phyloP scores from a whole-genome alignment of 1,139 yeast species.

The Chernovozyma aurita region DNA sequence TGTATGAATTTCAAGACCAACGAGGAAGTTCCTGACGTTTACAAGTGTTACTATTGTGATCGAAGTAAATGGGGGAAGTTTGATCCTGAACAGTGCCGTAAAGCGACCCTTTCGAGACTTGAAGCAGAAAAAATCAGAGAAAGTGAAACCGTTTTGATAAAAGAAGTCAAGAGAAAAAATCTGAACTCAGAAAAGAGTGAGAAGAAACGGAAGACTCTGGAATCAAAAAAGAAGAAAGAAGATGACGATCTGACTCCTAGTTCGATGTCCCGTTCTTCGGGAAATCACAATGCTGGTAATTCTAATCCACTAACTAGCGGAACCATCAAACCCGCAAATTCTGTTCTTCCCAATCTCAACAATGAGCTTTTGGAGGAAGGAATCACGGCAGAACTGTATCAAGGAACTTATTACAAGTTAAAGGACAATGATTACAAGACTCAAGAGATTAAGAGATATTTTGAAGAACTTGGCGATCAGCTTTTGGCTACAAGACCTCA shows the following conservation, averaged over 20 bases:
- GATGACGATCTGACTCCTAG: background rate
- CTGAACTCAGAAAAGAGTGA: slow-evolving; percentile 25
- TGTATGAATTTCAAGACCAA: slow-evolving; percentile 77
- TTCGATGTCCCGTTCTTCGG: background rate
- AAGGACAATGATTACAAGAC: slow-evolving; percentile 47
- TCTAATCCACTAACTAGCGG: background rate
- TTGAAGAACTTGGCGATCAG: slow-evolving; percentile 19
- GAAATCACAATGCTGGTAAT: background rate
- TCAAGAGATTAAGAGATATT: slow-evolving; percentile 23
- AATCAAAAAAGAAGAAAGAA: slow-evolving; percentile 11
- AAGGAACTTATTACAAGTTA: slow-evolving; percentile 47
- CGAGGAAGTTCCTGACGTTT: slow-evolving; percentile 71
- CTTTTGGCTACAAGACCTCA: slow-evolving; percentile 9
- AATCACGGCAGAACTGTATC: slow-evolving; percentile 43
- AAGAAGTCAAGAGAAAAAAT: slow-evolving; percentile 22
- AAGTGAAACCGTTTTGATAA: slow-evolving; percentile 5
- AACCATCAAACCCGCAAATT: background rate
- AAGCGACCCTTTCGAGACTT: slow-evolving; percentile 33
- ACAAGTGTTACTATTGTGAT: slow-evolving; percentile 77
- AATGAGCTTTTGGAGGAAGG: slow-evolving; percentile 40
- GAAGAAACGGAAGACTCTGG: slow-evolving; percentile 17
- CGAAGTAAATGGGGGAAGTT: slow-evolving; percentile 49
- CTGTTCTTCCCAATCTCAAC: slow-evolving; percentile 26
- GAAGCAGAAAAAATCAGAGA: slow-evolving; percentile 19
- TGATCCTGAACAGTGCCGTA: slow-evolving; percentile 36